A percentile compares a stretch with the other conserved stretches of the same genome.
Conservation (phyloP, 1,284 basidiomycete genomes). For the Trametes pubescens region DNA sequence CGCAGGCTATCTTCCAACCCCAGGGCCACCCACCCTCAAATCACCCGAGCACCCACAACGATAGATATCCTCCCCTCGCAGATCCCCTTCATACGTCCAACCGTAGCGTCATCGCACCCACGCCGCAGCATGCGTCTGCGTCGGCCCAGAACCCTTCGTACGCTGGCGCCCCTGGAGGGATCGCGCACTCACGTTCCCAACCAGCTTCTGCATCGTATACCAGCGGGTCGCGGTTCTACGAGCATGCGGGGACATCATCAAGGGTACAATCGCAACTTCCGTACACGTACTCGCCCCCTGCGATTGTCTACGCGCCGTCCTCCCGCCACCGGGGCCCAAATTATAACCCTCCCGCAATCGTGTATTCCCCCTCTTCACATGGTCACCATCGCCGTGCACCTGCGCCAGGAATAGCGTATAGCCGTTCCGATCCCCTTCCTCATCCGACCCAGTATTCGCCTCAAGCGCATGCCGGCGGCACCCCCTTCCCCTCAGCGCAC, state of each 20-base stretch:
- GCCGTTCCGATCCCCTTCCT: conserved; percentile 41
- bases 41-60: conserved; percentile 21
- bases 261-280: conserved; percentile 37
- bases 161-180: conserved; percentile 31
- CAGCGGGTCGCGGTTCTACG: conserved; percentile 35
- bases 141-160: conserved; percentile 35
- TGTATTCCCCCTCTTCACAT: conserved; percentile 41
- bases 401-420: conserved; percentile 43
- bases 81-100: conserved; percentile 33
- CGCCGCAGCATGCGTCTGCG: conserved; percentile 34
- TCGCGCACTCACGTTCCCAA: conserved; percentile 40
- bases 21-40: conserved; percentile 29
- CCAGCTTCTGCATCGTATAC: conserved; percentile 30
- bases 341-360: conserved; percentile 45
- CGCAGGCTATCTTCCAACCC: conserved; percentile 28
- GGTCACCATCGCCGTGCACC: conserved; percentile 29
- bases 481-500: conserved; percentile 29
- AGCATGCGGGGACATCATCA: conserved; percentile 34
- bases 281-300: conserved; percentile 43
- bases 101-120: conserved; percentile 32
- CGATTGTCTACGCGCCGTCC: conserved; percentile 47
- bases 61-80: conserved; percentile 33
- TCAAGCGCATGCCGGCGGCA: conserved; percentile 21
- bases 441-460: conserved; percentile 34
- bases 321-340: conserved; percentile 39